phyloP scores from a whole-genome alignment of 2,329 filamentous ascomycete genomes.

The Stagonosporopsis vannaccii region DNA sequence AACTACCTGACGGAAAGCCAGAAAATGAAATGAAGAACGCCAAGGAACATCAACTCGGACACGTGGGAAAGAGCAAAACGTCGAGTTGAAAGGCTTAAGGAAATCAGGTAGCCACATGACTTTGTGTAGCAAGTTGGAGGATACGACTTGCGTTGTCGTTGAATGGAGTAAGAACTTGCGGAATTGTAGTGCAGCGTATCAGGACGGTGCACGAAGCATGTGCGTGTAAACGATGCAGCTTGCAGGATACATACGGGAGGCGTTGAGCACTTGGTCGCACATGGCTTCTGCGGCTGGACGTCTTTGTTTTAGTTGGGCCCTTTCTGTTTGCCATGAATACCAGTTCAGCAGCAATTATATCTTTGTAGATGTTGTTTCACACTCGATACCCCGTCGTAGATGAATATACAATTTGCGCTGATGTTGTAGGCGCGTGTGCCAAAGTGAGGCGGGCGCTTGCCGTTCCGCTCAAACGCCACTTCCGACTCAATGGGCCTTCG shows the following conservation, averaged over 20 bases:
- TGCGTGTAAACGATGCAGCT: constrained; percentile 32
- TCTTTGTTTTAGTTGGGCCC: not conserved
- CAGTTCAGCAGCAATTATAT: constrained; percentile 14
- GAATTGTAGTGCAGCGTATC: constrained; percentile 30
- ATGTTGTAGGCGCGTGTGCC: not conserved
- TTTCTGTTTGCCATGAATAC: constrained; percentile 22
- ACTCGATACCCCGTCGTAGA: too few species aligned
- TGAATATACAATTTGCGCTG: not conserved
- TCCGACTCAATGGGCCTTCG: not conserved
- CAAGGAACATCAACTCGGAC: constrained; percentile 44
- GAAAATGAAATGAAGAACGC: constrained; percentile 49
- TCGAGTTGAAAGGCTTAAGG: constrained; percentile 10
- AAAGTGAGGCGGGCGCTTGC: constrained; percentile 30
- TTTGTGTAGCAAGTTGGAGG: not conserved
- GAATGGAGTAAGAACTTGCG: not conserved
- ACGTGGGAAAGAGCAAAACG: constrained; percentile 30
- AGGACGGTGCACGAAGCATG: constrained; percentile 30
- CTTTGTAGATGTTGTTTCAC: not conserved
- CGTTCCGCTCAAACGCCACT: not conserved
- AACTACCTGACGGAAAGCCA: constrained; percentile 53
- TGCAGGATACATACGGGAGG: constrained; percentile 36
- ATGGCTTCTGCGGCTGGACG: not conserved
- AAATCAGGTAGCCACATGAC: not conserved
- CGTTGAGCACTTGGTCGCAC: constrained; percentile 27
- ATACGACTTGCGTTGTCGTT: not conserved